Percentiles rank a stretch among this genome's conserved stretches.
Conservation (phyloP, 805 yeast genomes). For the Zygosaccharomyces bailii region DNA sequence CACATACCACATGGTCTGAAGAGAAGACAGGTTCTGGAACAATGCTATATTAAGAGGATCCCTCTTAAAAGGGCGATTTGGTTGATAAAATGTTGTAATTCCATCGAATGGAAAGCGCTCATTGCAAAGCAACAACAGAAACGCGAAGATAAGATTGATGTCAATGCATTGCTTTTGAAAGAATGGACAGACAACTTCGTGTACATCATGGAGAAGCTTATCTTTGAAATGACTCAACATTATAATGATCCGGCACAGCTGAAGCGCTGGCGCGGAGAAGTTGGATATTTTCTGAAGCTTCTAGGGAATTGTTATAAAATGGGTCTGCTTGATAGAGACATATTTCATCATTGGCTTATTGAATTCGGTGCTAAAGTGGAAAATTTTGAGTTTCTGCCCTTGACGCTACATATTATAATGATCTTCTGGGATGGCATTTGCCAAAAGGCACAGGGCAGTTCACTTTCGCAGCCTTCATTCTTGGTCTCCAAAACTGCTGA, state of each 20-base stretch:
- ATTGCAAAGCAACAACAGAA: conserved; percentile 15
- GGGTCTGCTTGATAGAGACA: conserved; percentile 56
- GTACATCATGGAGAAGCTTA: conserved; percentile 41
- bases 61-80: conserved; percentile 85
- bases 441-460: conserved; percentile 17
- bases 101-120: conserved; percentile 53
- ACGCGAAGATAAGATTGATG: conserved; percentile 13
- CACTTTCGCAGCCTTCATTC: conserved; percentile 28
- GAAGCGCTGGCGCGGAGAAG: conserved; percentile 43
- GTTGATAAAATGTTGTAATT: conserved; percentile 84
- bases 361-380: conserved; percentile 46
- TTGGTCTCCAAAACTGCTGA: conserved; percentile 65
- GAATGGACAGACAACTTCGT: conserved; percentile 90
- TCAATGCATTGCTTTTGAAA: conserved; percentile 54
- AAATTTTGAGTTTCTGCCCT: conserved; percentile 41
- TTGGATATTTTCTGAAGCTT: conserved; percentile 59
- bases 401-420: conserved; percentile 51
- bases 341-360: conserved; percentile 62
- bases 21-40: conserved; percentile 68
- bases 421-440: conserved; percentile 71
- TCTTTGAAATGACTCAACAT: conserved; percentile 34
- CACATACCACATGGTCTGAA: conserved; percentile 90
- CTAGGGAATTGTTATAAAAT: conserved; percentile 66
- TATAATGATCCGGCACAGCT: conserved; percentile 31
- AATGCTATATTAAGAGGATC: conserved; percentile 59